phyloP scores from a whole-genome alignment of 768 basidiomycete species.

The Russula lepida region DNA sequence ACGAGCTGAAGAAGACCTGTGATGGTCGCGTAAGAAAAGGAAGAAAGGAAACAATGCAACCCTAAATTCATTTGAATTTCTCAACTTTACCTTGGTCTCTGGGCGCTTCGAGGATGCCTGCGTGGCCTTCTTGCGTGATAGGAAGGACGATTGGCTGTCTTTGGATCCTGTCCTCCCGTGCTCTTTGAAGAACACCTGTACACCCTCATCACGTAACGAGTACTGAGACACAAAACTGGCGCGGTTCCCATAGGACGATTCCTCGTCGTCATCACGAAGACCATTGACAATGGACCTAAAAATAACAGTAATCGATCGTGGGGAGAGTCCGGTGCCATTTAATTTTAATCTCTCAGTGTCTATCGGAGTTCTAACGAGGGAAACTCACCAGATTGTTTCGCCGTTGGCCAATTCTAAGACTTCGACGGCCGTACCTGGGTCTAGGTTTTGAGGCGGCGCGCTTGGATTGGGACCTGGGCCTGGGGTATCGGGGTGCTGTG shows the following conservation, averaged over 20 bases:
- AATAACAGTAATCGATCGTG: no score
- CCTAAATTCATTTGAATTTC: neutral
- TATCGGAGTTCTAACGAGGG: neutral
- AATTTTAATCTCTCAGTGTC: slow-evolving; percentile 16
- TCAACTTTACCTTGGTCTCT: slow-evolving; percentile 67
- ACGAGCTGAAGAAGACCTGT: slow-evolving; percentile 68
- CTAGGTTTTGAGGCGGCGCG: slow-evolving; percentile 27
- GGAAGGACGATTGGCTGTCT: slow-evolving; percentile 49
- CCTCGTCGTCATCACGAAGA: slow-evolving; percentile 67
- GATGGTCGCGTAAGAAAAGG: neutral
- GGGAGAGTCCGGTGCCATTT: slow-evolving; percentile 11
- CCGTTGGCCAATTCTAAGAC: slow-evolving; percentile 81
- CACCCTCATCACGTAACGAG: slow-evolving; percentile 47
- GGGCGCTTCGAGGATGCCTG: slow-evolving; percentile 54
- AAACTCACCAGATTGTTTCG: slow-evolving; percentile 71
- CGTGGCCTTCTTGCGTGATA: slow-evolving; percentile 50
- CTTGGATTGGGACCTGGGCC: slow-evolving; percentile 24
- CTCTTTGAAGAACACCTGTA: slow-evolving; percentile 72
- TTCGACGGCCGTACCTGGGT: slow-evolving; percentile 58
- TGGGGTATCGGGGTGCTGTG: slow-evolving; percentile 24
- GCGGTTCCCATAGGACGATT: slow-evolving; percentile 58
- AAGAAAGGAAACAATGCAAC: neutral
- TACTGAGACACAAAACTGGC: slow-evolving; percentile 71
- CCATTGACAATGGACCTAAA: slow-evolving; percentile 77
- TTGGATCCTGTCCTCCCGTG: slow-evolving; percentile 60